A percentile compares a stretch with the other conserved stretches of the same genome.
Conservation (phyloP, 108 stramenopile genomes). For the Nitzschia sp. region DNA sequence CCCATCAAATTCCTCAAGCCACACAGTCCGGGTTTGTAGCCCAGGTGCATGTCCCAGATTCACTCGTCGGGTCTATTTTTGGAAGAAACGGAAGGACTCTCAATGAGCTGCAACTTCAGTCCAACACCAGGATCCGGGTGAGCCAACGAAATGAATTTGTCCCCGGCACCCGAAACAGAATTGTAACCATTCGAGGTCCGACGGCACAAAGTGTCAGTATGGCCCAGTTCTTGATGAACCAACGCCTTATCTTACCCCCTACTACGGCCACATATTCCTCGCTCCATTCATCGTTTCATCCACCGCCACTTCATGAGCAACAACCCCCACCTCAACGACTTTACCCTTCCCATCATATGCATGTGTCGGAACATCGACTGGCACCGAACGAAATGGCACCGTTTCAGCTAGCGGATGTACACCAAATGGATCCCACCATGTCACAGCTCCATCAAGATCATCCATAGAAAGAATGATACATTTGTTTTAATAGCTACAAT, state of each 20-base stretch:
- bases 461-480: too few relatives aligned
- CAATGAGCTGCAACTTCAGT: slow-evolving; percentile 57
- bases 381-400: too few relatives aligned
- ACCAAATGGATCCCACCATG: too few relatives aligned
- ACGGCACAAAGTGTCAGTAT: slow-evolving; percentile 54
- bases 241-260: slow-evolving; percentile 53
- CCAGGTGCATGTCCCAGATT: slow-evolving; percentile 64
- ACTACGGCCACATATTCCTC: slow-evolving; percentile 40
- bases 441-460: too few relatives aligned
- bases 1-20: slow-evolving; percentile 34
- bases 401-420: too few relatives aligned
- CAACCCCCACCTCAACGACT: slow-evolving; percentile 1
- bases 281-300: slow-evolving; percentile 7
- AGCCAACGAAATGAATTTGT: slow-evolving; percentile 73
- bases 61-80: slow-evolving; percentile 66
- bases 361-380: too few relatives aligned
- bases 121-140: slow-evolving; percentile 64
- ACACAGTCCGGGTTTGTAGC: slow-evolving; percentile 33
- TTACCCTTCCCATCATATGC: too few relatives aligned
- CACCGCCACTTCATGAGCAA: slow-evolving; percentile 12
- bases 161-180: slow-evolving; percentile 71
- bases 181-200: slow-evolving; percentile 72
- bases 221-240: slow-evolving; percentile 59
- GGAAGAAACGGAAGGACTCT: slow-evolving; percentile 67
- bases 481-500: too few relatives aligned